Base-by-base conservation (phyloP, 495 filamentous ascomycete species). In the Recurvomyces mirabilis region DNA sequence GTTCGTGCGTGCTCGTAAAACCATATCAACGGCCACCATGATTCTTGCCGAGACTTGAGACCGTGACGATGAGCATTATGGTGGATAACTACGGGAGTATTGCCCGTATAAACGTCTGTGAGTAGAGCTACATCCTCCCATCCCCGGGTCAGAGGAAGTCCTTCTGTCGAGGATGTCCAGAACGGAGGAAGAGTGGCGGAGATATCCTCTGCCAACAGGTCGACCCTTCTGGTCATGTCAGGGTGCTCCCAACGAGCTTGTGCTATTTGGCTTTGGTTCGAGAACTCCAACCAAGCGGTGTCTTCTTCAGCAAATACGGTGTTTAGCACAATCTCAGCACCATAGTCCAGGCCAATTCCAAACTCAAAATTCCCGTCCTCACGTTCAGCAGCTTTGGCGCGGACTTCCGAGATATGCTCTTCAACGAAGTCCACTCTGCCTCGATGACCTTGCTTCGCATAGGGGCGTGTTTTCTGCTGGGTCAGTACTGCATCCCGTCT, bases 11-110 rank as follows among this genome's bases (percentile, higher is more conserved):
- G 71, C 1, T 65, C 65, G 28, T 72, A 66, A 47, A 65, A 77
- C 75, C 76, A 81, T 67, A 75, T 72, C 6, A 64, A 65, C 9
- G 58, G 51, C 76, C 76, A 80, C 65, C 65, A 71, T 2, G 36
- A 33, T 23, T 70, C 58, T 14, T 66, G 62, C 5, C 65, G 48
- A n/a, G 54, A 52, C 15, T 61, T 55, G 24, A 69, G 64, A 22
- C 65, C 67, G 43, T 75, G 6, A 17, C 32, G 9, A 14, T 17
- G 9, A 10, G 32, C 9, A 9, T 35, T 70, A 37, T 74, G 53
- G 48, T 78, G 71, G 0, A 74, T 45, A 5, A 73, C 46, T 2
- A 67, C 63, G 0, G 75, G 74, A 15, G 77, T 62, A 30, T 63
- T 53, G 20, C 62, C 62, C 9, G 69, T 64, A 35, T 68, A 64